Percentiles rank a stretch among this genome's conserved stretches.
These are phyloP conservation scores for Middelhovenomyces tepae DNA, from an alignment of 805 yeast species.

Conservation along the genomic window DNA sequence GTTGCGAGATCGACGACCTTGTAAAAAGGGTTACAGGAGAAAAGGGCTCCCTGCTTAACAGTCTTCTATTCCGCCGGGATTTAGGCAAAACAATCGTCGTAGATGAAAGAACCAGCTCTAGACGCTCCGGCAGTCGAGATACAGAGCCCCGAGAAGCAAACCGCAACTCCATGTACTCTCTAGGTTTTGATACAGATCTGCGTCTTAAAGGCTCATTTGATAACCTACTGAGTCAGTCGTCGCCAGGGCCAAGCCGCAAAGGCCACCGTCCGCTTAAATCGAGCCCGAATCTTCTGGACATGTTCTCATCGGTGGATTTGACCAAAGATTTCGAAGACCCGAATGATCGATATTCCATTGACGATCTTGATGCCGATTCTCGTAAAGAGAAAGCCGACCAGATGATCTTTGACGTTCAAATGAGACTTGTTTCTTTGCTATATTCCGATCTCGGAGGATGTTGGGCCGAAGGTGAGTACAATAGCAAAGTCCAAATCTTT, in stretches of 20 bases:
- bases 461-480: conserved; percentile 16
- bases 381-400: conserved; percentile 12
- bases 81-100: conserved; percentile 20
- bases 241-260: not conserved
- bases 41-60: conserved; percentile 16
- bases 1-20: conserved; percentile 26
- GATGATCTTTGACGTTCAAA: conserved; percentile 15
- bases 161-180: conserved; percentile 2
- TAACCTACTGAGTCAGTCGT: not conserved
- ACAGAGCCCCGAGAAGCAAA: conserved; percentile 5
- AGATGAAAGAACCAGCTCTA: conserved; percentile 9
- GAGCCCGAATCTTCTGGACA: conserved; percentile 19
- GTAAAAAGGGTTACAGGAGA: conserved; percentile 25
- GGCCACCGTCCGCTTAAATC: conserved; percentile 15
- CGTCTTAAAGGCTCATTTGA: no score
- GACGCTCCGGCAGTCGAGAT: conserved; percentile 5
- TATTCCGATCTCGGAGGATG: conserved; percentile 26
- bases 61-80: conserved; percentile 15
- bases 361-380: conserved; percentile 1
- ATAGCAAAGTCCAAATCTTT: not conserved
- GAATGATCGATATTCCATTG: no score
- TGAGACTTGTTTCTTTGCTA: conserved; percentile 20
- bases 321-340: conserved; percentile 1
- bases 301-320: conserved; percentile 16
- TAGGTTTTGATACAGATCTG: not conserved